phyloP scores from a whole-genome alignment of 2,329 filamentous ascomycete genomes.

The Penicillium hordei region DNA sequence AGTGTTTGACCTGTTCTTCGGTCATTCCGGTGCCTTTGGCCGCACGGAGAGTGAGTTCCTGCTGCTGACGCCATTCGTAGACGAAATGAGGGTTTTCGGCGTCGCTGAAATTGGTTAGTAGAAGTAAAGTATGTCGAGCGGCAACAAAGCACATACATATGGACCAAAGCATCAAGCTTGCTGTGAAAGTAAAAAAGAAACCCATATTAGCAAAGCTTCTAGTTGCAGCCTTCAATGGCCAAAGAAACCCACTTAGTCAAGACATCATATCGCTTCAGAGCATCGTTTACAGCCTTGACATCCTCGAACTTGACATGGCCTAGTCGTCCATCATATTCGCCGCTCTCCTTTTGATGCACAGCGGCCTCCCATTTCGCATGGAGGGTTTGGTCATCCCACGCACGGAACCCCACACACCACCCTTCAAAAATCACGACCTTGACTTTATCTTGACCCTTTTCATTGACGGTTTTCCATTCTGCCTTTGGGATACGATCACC shows the following conservation, averaged over 20 bases:
- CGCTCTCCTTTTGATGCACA: constrained; percentile 47
- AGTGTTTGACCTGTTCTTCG: constrained; percentile 72
- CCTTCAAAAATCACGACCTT: constrained; percentile 80
- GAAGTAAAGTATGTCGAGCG: neutral
- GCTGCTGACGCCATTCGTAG: constrained; percentile 79
- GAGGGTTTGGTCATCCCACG: constrained; percentile 57
- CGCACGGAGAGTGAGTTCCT: constrained; percentile 69
- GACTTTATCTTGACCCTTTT: constrained; percentile 37
- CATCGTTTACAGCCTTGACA: constrained; percentile 60
- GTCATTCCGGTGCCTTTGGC: constrained; percentile 75
- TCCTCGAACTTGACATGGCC: constrained; percentile 57
- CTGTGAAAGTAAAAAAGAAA: constrained; percentile 24
- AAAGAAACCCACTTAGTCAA: constrained; percentile 51
- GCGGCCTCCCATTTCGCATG: constrained; percentile 56
- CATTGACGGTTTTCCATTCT: constrained; percentile 60
- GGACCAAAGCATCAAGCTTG: constrained; percentile 63
- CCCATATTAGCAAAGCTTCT: constrained; percentile 14
- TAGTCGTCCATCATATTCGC: constrained; percentile 52
- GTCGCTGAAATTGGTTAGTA: constrained; percentile 49
- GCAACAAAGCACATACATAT: constrained; percentile 51
- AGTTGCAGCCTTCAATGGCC: neutral
- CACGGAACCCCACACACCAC: constrained; percentile 84
- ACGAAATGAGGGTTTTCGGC: constrained; percentile 72
- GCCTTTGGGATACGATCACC: constrained; percentile 69
- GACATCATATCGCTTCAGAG: constrained; percentile 58